Evolutionary conservation across 139 green algal species (phyloP), one percentile per base, ranked within the genome.

Genomic region (Tetraselmis chui): DNA sequence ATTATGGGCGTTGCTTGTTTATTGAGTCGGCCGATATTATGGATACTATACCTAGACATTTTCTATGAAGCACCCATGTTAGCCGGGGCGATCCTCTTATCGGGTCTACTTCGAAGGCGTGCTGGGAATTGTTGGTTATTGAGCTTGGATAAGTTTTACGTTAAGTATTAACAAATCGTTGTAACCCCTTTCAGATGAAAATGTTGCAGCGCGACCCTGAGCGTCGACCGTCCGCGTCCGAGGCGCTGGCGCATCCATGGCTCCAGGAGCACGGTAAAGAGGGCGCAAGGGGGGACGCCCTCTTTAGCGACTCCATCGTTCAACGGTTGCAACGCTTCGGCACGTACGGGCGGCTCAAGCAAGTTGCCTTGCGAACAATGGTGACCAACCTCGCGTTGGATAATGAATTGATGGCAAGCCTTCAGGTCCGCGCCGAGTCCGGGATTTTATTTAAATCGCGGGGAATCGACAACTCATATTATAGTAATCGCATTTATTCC

Each of bases 251-350:
- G 2, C 90, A 93, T 81, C 89, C 88, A 67, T 94, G 87, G 84
- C 78, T 91, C 28, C 79, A 86, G 80, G 83, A 86, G 82, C 1
- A 5, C 27, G 11, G 32, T 30, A 25, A 26, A 76, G 32, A 24
- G 31, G 31, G 76, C 1, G 45, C 58, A 1, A 77, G 78, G 1
- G 30, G 79, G 24, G 83, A 84, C 1, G 29, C 59, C 24, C 84
- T 84, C 0, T 83, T 94, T 2, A 32, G 59, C 28, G 86, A 91
- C 59, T 90, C 85, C 1, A 86, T 96, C 32, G 91, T 96, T 58
- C 92, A 95, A 88, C 90, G 93, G 78, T 84, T 96, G 74, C 93
- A 96, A 87, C 84, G 92, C 1, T 97, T 89, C 81, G 92, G 91
- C 75, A 95, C 89, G 1, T 96, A 92, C 75, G 88, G 88, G 22